These are phyloP conservation scores for Xerocomus nothofagi DNA, from an alignment of 1,284 basidiomycete genomes.

Conservation along the genomic window DNA sequence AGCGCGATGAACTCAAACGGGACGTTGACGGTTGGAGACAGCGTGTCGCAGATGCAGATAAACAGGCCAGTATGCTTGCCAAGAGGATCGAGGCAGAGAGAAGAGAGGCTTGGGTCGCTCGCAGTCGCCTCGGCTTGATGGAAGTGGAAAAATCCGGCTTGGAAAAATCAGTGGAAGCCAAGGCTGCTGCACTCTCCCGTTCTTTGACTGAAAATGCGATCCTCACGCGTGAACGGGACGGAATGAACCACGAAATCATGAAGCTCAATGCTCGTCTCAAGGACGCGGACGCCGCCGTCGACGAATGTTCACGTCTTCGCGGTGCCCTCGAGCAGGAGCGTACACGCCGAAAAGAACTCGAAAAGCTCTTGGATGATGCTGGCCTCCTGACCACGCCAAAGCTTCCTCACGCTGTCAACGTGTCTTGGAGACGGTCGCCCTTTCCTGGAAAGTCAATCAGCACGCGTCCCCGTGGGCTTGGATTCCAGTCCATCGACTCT, in stretches of 20 bases:
- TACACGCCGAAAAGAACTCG: conserved; percentile 39
- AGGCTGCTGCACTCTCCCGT: conserved; percentile 36
- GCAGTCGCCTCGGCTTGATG: conserved; percentile 60
- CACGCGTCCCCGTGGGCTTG: conserved; percentile 43
- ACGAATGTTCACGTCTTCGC: conserved; percentile 38
- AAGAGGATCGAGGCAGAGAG: conserved; percentile 69
- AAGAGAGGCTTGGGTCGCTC: conserved; percentile 72
- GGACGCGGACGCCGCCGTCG: conserved; percentile 31
- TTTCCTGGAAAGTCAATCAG: conserved; percentile 18
- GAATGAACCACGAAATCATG: conserved; percentile 37
- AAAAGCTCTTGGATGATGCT: conserved; percentile 45
- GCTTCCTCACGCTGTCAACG: conserved; percentile 14
- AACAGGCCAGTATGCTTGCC: conserved; percentile 54
- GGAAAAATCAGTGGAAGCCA: conserved; percentile 47
- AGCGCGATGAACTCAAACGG: conserved; percentile 74
- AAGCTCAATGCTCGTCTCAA: conserved; percentile 36
- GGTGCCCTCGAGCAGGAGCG: conserved; percentile 40
- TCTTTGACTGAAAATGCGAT: conserved; percentile 35
- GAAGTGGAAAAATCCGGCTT: conserved; percentile 63
- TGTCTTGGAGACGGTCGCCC: conserved; percentile 12
- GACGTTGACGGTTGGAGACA: conserved; percentile 76
- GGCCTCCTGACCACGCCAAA: conserved; percentile 34
- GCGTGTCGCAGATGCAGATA: conserved; percentile 67
- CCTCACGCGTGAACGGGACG: conserved; percentile 35
- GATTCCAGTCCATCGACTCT: conserved; percentile 65